These are phyloP conservation scores for Suillus weaverae DNA, from an alignment of 768 basidiomycete species.

Conservation along the genomic window DNA sequence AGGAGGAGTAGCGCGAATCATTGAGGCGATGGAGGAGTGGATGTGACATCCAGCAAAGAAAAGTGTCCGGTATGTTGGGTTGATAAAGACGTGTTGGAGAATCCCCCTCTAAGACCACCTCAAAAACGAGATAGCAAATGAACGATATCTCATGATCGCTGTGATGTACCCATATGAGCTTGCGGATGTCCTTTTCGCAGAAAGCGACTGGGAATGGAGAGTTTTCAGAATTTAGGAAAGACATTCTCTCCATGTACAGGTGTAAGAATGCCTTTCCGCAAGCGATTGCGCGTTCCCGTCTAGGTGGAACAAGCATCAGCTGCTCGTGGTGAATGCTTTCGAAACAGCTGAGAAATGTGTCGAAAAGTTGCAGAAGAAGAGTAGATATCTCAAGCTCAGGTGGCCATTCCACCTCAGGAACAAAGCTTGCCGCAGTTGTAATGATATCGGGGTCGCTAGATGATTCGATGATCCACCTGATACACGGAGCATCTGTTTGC, in stretches of 20 bases:
- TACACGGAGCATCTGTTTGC: constrained; percentile 4
- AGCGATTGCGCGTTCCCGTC: constrained; percentile 10
- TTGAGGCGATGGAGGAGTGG: constrained; percentile 8
- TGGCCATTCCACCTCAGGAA: constrained; percentile 17
- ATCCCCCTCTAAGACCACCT: constrained; percentile 2
- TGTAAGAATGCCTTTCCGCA: constrained; percentile 13
- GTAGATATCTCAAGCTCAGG: constrained; percentile 14
- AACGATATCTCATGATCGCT: constrained; percentile 10
- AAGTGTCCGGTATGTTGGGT: constrained; percentile 2
- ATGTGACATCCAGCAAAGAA: constrained; percentile 11
- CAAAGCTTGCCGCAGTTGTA: constrained; percentile 14
- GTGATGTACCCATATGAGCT: constrained; percentile 9
- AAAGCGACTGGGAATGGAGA: not conserved
- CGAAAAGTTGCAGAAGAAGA: constrained; percentile 7
- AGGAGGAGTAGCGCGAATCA: not conserved
- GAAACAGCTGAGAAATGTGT: constrained; percentile 12
- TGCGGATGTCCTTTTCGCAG: constrained; percentile 1
- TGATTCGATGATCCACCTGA: constrained; percentile 12
- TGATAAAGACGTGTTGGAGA: constrained; percentile 1
- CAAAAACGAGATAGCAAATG: constrained; percentile 9
- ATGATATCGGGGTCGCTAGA: constrained; percentile 10
- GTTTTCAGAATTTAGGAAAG: not conserved
- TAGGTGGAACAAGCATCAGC: not conserved
- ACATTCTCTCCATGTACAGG: constrained; percentile 9
- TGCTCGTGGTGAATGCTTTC: constrained; percentile 7